Conservation (phyloP, 179 eudicot species). For the Camellia oleifera region DNA sequence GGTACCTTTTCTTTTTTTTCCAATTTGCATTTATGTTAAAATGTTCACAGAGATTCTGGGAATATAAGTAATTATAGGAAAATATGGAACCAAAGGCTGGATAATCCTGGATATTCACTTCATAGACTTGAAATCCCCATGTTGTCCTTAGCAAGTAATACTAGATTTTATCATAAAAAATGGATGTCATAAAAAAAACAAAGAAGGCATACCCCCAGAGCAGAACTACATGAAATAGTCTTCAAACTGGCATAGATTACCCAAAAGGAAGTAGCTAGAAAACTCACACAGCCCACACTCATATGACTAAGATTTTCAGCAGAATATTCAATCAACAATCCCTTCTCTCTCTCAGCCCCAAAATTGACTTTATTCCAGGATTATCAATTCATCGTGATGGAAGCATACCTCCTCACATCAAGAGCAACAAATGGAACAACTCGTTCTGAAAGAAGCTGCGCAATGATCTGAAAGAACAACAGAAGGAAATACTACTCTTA, state of each 20-base stretch:
- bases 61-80: no score
- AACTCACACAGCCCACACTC: not conserved
- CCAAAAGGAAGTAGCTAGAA: not conserved
- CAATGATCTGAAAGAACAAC: constrained; percentile 71
- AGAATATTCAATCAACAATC: not conserved
- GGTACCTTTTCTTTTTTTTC: not conserved
- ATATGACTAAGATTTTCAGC: not conserved
- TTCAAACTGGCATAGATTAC: not conserved
- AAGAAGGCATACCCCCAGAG: not conserved
- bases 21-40: not conserved
- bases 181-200: not conserved
- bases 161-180: not conserved
- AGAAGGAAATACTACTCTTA: constrained; percentile 1
- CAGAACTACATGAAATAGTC: not conserved
- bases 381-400: not conserved
- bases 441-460: constrained; percentile 97
- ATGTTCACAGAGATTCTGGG: not conserved
- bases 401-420: constrained; percentile 86
- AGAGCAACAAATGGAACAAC: constrained; percentile 98
- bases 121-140: no score
- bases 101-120: no score
- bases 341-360: not conserved
- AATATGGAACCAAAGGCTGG: no score
- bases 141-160: no score
- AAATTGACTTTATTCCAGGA: constrained; percentile 9